Evolutionary conservation across 306 rosid genomes (phyloP).

Genomic region (Quercus robur): DNA sequence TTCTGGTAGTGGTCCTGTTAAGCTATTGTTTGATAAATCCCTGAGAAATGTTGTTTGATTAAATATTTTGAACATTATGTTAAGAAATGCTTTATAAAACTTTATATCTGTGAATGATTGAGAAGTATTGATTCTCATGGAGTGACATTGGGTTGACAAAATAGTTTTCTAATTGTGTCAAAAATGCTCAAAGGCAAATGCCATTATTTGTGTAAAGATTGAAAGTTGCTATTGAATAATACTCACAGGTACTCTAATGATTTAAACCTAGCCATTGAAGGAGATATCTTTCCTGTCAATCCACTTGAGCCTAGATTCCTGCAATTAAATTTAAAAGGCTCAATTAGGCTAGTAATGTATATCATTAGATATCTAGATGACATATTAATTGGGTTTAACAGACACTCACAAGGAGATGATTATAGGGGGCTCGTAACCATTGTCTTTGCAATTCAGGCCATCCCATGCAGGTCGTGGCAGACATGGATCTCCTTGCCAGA

Average conservation of each 20-base stretch:
- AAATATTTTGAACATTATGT: not conserved
- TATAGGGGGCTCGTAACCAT: conserved; percentile 28
- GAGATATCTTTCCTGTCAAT: conserved; percentile 31
- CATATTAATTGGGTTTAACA: not conserved
- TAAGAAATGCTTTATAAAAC: not conserved
- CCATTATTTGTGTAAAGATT: not conserved
- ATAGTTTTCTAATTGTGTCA: not conserved
- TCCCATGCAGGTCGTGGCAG: conserved; percentile 40
- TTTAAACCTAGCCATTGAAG: conserved; percentile 24
- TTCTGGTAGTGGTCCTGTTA: conserved; percentile 36
- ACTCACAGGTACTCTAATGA: not conserved
- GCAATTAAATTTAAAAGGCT: conserved; percentile 1
- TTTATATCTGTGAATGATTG: not conserved
- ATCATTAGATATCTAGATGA: not conserved
- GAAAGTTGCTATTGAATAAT: not conserved
- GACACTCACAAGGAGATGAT: conserved; percentile 42
- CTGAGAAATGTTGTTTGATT: not conserved
- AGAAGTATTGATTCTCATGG: not conserved
- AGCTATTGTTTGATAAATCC: not conserved
- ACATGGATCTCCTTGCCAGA: conserved; percentile 59
- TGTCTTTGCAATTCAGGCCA: conserved; percentile 34
- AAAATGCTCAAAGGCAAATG: not conserved
- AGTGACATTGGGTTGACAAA: not conserved
- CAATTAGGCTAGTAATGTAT: not conserved
- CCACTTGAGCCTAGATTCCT: conserved; percentile 46